Evolutionary conservation across 495 filamentous ascomycete species (phyloP).

Genomic region (Neurospora sp.): DNA sequence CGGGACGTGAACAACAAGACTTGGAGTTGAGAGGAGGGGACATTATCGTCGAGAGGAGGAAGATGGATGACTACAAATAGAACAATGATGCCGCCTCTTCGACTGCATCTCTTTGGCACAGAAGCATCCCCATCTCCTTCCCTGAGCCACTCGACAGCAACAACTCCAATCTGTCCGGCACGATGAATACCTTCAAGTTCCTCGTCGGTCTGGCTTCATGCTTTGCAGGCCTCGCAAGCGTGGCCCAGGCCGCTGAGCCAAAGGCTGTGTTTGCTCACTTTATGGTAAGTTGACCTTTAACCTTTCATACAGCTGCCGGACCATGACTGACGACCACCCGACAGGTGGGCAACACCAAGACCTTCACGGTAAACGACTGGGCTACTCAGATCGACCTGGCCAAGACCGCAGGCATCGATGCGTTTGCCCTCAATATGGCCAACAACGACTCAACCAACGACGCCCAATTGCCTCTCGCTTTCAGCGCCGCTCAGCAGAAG

Average conservation of each 20-base stretch:
- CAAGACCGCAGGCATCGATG: constrained; percentile 21
- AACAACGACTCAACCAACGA: constrained; percentile 18
- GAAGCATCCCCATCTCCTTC: neutral
- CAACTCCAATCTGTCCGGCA: neutral
- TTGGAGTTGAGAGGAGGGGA: neutral
- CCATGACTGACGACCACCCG: neutral
- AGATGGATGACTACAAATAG: neutral
- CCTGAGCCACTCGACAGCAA: neutral
- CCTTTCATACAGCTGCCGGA: neutral
- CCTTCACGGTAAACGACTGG: constrained; percentile 20
- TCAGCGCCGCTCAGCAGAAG: constrained; percentile 17
- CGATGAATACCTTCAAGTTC: neutral
- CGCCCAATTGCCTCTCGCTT: constrained; percentile 14
- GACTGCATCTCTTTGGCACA: neutral
- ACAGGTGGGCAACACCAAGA: constrained; percentile 21
- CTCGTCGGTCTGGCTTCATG: neutral
- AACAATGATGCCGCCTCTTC: neutral
- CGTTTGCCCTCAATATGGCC: constrained; percentile 30
- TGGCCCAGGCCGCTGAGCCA: neutral
- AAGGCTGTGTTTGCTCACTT: constrained; percentile 18
- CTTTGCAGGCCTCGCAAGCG: neutral
- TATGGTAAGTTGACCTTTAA: constrained; percentile 8
- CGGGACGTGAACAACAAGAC: neutral
- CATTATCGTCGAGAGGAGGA: neutral
- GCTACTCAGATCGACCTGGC: constrained; percentile 25